phyloP scores from a whole-genome alignment of 2,329 filamentous ascomycete genomes.

The Fusarium aywerte region DNA sequence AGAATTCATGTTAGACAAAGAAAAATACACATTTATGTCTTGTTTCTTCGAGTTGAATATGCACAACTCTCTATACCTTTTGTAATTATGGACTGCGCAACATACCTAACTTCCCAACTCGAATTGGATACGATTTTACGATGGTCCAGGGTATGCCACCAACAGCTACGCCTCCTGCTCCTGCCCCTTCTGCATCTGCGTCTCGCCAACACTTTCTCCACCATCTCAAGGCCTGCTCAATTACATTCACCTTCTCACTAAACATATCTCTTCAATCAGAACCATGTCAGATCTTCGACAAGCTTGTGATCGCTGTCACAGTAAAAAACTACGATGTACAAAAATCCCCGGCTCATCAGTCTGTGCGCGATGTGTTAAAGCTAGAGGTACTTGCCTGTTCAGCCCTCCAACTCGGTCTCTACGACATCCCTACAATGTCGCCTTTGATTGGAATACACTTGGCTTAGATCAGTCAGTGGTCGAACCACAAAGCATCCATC shows the following conservation, averaged over 20 bases:
- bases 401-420: constrained; percentile 52
- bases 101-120: too few species aligned
- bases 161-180: background rate
- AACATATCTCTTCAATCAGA: background rate
- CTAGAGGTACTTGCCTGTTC: constrained; percentile 55
- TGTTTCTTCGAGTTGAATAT: too few species aligned
- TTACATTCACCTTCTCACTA: background rate
- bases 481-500: background rate
- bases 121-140: too few species aligned
- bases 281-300: constrained; percentile 46
- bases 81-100: too few species aligned
- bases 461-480: constrained; percentile 19
- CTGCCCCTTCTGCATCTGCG: background rate
- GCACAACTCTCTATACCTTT: too few species aligned
- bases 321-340: constrained; percentile 60
- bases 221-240: background rate
- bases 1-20: too few species aligned
- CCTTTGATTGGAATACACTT: constrained; percentile 41
- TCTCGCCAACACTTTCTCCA: background rate
- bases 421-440: constrained; percentile 17
- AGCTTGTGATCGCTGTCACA: constrained; percentile 59
- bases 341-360: constrained; percentile 50
- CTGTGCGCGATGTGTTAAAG: constrained; percentile 57
- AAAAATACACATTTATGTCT: too few species aligned
- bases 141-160: constrained; percentile 14